Evolutionary conservation across 495 filamentous ascomycete species (phyloP).

Genomic region (Xylaria flabelliformis): DNA sequence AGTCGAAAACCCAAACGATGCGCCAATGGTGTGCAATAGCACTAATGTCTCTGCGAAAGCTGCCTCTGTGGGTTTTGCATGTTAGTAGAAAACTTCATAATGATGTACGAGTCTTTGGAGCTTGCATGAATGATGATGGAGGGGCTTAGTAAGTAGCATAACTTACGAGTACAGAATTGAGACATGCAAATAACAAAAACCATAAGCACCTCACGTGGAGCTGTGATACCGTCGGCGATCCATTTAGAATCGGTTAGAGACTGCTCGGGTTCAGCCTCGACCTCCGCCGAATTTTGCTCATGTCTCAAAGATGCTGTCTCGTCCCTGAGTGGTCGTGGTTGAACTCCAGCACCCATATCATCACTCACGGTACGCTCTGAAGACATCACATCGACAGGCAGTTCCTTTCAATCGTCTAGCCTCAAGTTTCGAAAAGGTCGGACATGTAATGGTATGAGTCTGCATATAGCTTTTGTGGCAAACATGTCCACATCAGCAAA

Average conservation of each 20-base stretch:
- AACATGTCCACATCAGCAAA: background rate
- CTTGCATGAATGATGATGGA: background rate
- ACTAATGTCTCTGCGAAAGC: background rate
- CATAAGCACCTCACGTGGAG: background rate
- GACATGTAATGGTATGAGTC: background rate
- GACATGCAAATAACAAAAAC: background rate
- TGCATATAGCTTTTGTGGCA: background rate
- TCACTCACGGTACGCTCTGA: background rate
- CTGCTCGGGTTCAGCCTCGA: background rate
- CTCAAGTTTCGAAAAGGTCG: background rate
- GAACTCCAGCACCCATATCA: background rate
- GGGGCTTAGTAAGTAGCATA: background rate
- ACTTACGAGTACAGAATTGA: conserved; percentile 3
- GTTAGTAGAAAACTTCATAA: background rate
- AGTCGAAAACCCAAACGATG: background rate
- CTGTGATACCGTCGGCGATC: background rate
- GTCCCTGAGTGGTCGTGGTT: background rate
- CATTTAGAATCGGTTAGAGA: background rate
- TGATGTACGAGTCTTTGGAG: background rate
- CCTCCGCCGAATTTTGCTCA: background rate
- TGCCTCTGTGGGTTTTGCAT: background rate
- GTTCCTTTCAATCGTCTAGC: background rate
- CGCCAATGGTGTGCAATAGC: background rate
- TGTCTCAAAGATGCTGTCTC: background rate
- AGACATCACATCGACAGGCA: background rate